Percentiles rank a stretch among this genome's conserved stretches.
Conservation (phyloP, 441 rosid species). For the Breynia disticha region DNA sequence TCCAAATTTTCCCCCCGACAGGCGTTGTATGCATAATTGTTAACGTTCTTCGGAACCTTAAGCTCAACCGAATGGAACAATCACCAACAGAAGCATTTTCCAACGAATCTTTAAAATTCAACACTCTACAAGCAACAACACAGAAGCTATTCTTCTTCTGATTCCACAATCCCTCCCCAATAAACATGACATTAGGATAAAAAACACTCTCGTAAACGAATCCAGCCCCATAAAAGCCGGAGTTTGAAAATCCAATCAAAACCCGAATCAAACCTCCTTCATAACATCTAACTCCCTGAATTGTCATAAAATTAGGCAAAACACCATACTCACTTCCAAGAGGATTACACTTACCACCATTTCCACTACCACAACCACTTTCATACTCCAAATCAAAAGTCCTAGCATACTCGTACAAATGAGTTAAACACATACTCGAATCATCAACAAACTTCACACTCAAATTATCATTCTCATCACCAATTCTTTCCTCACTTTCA, state of each 20-base stretch:
- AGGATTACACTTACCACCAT: constrained; percentile 36
- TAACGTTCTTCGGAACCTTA: constrained; percentile 49
- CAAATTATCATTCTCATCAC: constrained; percentile 22
- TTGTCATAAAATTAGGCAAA: constrained; percentile 34
- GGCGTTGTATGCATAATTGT: constrained; percentile 35
- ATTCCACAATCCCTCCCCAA: constrained; percentile 85
- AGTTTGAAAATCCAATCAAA: constrained; percentile 42
- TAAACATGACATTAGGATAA: constrained; percentile 47
- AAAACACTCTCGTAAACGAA: constrained; percentile 30
- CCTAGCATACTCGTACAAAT: constrained; percentile 18
- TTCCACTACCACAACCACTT: constrained; percentile 24
- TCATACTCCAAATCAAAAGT: constrained; percentile 38
- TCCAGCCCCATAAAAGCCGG: constrained; percentile 14
- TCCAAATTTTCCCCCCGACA: constrained; percentile 54
- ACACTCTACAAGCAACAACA: constrained; percentile 58
- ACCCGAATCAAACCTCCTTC: constrained; percentile 31
- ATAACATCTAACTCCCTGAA: constrained; percentile 36
- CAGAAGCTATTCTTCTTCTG: constrained; percentile 45
- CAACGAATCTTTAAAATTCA: constrained; percentile 38
- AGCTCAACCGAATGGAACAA: constrained; percentile 59
- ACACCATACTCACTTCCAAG: constrained; percentile 18
- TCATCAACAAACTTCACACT: constrained; percentile 12
- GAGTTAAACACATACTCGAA: constrained; percentile 15
- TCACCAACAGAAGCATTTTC: constrained; percentile 44
- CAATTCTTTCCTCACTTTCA: constrained; percentile 18